Base-by-base conservation (phyloP, 176 grass and related monocot genomes). In the Ensete ventricosum region DNA sequence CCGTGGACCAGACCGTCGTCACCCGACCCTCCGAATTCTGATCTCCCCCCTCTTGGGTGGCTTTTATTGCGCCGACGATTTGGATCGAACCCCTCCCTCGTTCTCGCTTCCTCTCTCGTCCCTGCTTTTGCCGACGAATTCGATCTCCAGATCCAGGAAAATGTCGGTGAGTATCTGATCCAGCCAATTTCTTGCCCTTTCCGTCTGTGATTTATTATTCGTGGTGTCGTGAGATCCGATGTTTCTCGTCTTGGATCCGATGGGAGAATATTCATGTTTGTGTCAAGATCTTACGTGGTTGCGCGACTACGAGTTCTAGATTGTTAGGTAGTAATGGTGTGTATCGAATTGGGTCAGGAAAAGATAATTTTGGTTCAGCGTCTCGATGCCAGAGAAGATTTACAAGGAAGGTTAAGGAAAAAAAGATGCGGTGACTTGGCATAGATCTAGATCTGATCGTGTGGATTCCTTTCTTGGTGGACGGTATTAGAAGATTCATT, bases 151-250 rank as follows among this genome's bases (percentile, higher is more conserved):
- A 70, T 70, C 34, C 67, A 0, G 67, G 43, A 50, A 51, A 70
- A 70, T 70, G 67, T 70, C 67, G 43, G 67, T 70, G 17, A 50
- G 67, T 70, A 50, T 51, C 14, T 49, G 43, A n/a, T 48, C 19
- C 17, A 16, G 1, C 34, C 21, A n/a, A 14, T 51, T 70, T 70
- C 67, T 50, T 48, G 14, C 14, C 8, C 26, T 16, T 67, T 67
- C 34, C 4, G 34, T 50, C 16, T 19, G 14, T 50, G 17, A 14
- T 67, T 34, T 27, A 66, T 43, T 5, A 11, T 67, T 43, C 2
- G 11, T 43, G 64, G 21, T 67, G 64, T 16, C 14, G 16, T 43
- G 24, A 16, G 14, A 29, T 34, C 2, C 11, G 19, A 7, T n/a
- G n/a, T 48, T 70, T 5, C 29, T 70, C 51, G 1, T 51, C 67